These are phyloP conservation scores for Tolypocladium amazonense DNA, from an alignment of 2,329 filamentous ascomycete genomes.

Conservation along the genomic window DNA sequence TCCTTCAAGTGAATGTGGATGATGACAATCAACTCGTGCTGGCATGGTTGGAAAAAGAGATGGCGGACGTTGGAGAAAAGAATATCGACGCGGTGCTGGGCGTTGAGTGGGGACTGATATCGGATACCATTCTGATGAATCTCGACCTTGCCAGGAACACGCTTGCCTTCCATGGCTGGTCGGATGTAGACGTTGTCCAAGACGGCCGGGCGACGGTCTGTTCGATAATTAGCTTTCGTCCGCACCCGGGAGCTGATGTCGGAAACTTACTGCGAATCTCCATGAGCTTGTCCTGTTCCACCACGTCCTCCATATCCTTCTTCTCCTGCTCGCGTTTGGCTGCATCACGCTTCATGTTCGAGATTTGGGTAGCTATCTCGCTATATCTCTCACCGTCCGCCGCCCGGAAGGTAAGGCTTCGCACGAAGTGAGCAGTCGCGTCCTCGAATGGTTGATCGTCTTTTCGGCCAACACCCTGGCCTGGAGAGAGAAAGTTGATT, in stretches of 20 bases:
- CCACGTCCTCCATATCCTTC: constrained; percentile 98
- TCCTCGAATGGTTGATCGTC: constrained; percentile 98
- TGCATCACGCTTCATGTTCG: constrained; percentile 88
- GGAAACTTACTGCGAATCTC: constrained; percentile 71
- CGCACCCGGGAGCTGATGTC: neutral
- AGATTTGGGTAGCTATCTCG: constrained; percentile 86
- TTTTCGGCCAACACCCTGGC: constrained; percentile 92
- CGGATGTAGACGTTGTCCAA: constrained; percentile 93
- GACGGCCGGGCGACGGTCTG: constrained; percentile 78
- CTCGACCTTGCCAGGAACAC: constrained; percentile 88
- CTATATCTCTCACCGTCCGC: constrained; percentile 80
- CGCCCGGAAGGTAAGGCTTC: constrained; percentile 90
- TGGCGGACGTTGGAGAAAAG: constrained; percentile 98
- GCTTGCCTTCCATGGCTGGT: constrained; percentile 91
- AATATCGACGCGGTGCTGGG: constrained; percentile 78
- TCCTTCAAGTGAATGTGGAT: constrained; percentile 98
- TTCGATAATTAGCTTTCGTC: constrained; percentile 25
- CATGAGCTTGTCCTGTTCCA: constrained; percentile 94
- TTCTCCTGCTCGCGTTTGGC: constrained; percentile 94
- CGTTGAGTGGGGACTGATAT: constrained; percentile 73
- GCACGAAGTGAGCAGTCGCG: constrained; percentile 86
- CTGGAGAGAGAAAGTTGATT: constrained; percentile 95
- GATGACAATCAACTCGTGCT: constrained; percentile 92
- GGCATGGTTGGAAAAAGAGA: constrained; percentile 95
- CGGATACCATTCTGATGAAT: constrained; percentile 99